These are phyloP conservation scores for Pseudocercospora macadamiae DNA, from an alignment of 2,329 filamentous ascomycete species.

Conservation along the genomic window DNA sequence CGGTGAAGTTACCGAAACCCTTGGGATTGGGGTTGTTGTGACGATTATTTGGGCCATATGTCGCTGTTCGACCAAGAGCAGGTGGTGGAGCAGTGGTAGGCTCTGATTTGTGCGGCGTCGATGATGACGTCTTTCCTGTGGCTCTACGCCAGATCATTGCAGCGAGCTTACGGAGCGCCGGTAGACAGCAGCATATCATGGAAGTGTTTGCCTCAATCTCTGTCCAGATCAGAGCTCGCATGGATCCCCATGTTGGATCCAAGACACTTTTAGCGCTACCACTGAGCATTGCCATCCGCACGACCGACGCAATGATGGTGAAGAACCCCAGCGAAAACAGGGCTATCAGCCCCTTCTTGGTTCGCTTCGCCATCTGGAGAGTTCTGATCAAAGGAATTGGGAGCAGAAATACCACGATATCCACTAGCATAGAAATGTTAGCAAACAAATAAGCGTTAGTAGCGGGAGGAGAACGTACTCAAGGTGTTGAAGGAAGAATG, in stretches of 20 bases:
- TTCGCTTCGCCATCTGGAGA: slow-evolving; percentile 27
- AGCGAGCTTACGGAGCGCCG: slow-evolving; percentile 24
- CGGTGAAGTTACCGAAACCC: slow-evolving; percentile 11
- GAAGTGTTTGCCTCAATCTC: slow-evolving; percentile 33
- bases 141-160: slow-evolving; percentile 12
- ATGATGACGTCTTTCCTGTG: neutral
- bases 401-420: slow-evolving; percentile 31
- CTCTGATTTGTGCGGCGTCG: slow-evolving; percentile 5
- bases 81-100: neutral
- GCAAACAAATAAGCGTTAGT: neutral
- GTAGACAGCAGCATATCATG: slow-evolving; percentile 33
- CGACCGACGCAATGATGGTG: slow-evolving; percentile 32
- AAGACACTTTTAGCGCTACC: slow-evolving; percentile 21
- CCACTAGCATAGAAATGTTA: slow-evolving; percentile 8
- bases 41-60: neutral
- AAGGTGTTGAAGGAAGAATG: slow-evolving; percentile 34
- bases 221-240: slow-evolving; percentile 31
- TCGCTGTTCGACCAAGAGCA: neutral
- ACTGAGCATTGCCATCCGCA: slow-evolving; percentile 31
- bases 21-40: slow-evolving; percentile 7
- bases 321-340: slow-evolving; percentile 33
- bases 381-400: slow-evolving; percentile 34
- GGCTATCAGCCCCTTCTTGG: slow-evolving; percentile 29
- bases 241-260: slow-evolving; percentile 33
- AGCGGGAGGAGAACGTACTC: slow-evolving; percentile 26